A percentile compares a stretch with the other conserved stretches of the same genome.
These are phyloP conservation scores for Paramyrothecium roridum DNA, from an alignment of 2,329 filamentous ascomycete species.

Conservation along the genomic window DNA sequence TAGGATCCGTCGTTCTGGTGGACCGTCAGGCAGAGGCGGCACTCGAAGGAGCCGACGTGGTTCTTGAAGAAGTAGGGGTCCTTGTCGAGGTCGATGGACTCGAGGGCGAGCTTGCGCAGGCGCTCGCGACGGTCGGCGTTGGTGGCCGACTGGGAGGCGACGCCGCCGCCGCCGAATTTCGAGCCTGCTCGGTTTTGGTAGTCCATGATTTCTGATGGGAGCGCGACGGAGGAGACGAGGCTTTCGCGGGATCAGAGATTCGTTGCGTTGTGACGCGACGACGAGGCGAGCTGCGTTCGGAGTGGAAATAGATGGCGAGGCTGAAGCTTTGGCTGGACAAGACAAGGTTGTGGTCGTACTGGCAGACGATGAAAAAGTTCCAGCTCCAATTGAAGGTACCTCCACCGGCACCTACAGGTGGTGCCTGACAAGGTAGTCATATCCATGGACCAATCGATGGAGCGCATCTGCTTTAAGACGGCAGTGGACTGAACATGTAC, in stretches of 20 bases:
- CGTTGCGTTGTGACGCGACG: neutral
- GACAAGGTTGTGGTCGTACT: no score
- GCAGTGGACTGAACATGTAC: no score
- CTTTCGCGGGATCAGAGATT: slow-evolving; percentile 3
- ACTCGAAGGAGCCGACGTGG: slow-evolving; percentile 97
- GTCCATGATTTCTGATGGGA: slow-evolving; percentile 46
- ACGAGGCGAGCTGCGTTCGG: no score
- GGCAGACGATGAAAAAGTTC: no score
- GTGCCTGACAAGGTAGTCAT: no score
- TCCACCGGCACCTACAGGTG: no score
- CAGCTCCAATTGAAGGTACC: no score
- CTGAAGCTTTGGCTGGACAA: no score
- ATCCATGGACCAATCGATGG: no score
- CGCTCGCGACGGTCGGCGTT: slow-evolving; percentile 97
- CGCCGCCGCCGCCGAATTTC: slow-evolving; percentile 96
- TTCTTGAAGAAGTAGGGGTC: slow-evolving; percentile 99
- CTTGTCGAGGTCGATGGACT: slow-evolving; percentile 98
- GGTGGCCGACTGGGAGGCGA: slow-evolving; percentile 87
- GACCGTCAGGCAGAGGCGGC: slow-evolving; percentile 91
- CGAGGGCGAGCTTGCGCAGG: slow-evolving; percentile 94
- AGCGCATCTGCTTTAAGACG: no score
- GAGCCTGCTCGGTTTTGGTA: slow-evolving; percentile 92
- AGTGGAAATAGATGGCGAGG: no score
- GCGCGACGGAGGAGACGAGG: slow-evolving; percentile 3
- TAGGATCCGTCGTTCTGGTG: slow-evolving; percentile 99